Evolutionary conservation across 176 grass and related monocot species (phyloP).

Genomic region (Tillandsia leiboldiana): DNA sequence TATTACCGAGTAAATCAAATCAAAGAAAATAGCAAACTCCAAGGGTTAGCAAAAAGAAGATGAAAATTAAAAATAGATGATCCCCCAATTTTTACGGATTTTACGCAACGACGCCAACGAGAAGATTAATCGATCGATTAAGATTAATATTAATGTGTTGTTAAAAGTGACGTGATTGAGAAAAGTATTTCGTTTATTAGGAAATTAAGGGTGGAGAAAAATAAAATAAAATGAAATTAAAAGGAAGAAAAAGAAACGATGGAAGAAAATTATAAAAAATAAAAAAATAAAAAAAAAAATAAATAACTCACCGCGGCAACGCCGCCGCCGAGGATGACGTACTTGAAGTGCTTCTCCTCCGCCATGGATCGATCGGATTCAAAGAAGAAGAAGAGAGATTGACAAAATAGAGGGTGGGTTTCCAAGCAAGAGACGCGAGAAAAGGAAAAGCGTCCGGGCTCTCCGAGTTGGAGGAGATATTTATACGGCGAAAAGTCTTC

Average conservation of each 20-base stretch:
- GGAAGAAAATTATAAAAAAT: neutral
- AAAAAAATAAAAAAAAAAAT: neutral
- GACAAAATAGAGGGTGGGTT: neutral
- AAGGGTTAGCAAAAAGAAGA: neutral
- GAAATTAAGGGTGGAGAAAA: neutral
- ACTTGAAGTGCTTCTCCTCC: conserved; percentile 84
- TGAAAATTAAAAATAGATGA: neutral
- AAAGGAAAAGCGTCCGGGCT: too few species aligned
- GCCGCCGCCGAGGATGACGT: conserved; percentile 83
- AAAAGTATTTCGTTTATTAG: too few species aligned
- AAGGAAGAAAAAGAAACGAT: neutral
- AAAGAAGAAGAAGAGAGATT: neutral
- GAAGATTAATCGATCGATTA: too few species aligned
- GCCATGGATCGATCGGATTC: conserved; percentile 29
- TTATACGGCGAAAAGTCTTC: too few species aligned
- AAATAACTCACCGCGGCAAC: conserved; percentile 46
- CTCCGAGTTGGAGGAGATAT: too few species aligned
- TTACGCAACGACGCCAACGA: too few species aligned
- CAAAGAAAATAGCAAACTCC: neutral
- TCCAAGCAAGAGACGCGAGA: too few species aligned
- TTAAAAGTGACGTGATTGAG: too few species aligned
- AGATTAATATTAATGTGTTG: too few species aligned
- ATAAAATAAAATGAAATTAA: neutral
- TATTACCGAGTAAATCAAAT: neutral
- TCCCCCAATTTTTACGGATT: neutral